A percentile compares a stretch with the other conserved stretches of the same genome.
These are phyloP conservation scores for Peronospora farinosa DNA, from an alignment of 352 stramenopile genomes.

Conservation along the genomic window DNA sequence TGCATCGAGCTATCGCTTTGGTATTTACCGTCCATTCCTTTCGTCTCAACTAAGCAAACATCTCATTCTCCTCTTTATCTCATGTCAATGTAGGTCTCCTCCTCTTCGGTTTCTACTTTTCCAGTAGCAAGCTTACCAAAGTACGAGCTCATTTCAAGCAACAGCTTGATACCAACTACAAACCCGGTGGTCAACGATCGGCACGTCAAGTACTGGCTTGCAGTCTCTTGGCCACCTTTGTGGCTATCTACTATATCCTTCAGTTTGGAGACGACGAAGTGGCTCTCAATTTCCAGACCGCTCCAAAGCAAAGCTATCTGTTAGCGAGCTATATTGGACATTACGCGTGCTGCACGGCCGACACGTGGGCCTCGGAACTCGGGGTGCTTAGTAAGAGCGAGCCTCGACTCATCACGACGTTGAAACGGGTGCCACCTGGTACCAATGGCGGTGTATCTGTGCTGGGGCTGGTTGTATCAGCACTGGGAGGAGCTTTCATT, in stretches of 20 bases:
- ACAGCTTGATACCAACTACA: slow-evolving; percentile 67
- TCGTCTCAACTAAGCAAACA: not conserved
- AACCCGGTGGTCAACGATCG: slow-evolving; percentile 69
- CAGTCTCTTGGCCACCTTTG: slow-evolving; percentile 52
- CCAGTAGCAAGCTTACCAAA: slow-evolving; percentile 81
- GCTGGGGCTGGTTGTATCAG: slow-evolving; percentile 72
- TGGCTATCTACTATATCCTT: slow-evolving; percentile 53
- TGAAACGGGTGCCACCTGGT: slow-evolving; percentile 75
- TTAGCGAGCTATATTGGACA: slow-evolving; percentile 85
- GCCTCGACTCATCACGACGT: slow-evolving; percentile 85
- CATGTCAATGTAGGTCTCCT: slow-evolving; percentile 38
- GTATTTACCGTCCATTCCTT: slow-evolving; percentile 16
- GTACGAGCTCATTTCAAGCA: slow-evolving; percentile 51
- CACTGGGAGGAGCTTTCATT: slow-evolving; percentile 84
- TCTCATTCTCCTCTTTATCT: not conserved
- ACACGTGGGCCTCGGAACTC: slow-evolving; percentile 94
- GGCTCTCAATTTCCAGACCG: slow-evolving; percentile 32
- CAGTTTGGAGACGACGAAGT: slow-evolving; percentile 37
- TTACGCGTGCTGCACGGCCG: slow-evolving; percentile 89
- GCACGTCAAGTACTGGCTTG: slow-evolving; percentile 74
- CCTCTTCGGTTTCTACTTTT: slow-evolving; percentile 83
- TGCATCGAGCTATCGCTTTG: slow-evolving; percentile 57
- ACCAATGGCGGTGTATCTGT: slow-evolving; percentile 93
- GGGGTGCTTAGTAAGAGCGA: slow-evolving; percentile 78
- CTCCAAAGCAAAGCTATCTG: slow-evolving; percentile 39